Conservation (phyloP, 805 yeast genomes). For the Metschnikowia peoriensis region DNA sequence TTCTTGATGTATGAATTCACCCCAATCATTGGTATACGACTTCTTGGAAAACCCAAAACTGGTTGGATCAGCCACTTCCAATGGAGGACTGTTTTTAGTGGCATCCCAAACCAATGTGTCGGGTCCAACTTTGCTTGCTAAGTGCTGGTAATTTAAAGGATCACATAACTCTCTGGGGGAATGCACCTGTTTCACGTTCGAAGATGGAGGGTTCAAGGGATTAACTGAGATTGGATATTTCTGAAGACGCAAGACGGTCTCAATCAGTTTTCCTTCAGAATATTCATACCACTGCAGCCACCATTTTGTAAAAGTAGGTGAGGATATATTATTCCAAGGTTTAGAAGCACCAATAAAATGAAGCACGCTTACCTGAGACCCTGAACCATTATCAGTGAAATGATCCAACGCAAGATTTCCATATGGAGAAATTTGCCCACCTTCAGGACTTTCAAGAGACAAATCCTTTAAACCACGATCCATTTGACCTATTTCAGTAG, state of each 20-base stretch:
- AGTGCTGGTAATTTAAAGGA: conserved; percentile 30
- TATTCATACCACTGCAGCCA: conserved; percentile 38
- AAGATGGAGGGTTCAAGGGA: neutral
- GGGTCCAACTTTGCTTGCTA: conserved; percentile 7
- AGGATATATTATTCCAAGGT: conserved; percentile 46
- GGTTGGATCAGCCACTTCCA: conserved; percentile 1
- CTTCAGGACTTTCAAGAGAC: neutral
- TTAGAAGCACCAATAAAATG: conserved; percentile 68
- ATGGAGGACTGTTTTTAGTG: conserved; percentile 42
- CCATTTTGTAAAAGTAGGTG: conserved; percentile 32
- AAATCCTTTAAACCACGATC: neutral
- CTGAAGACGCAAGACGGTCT: conserved; percentile 17
- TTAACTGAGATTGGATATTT: conserved; percentile 5
- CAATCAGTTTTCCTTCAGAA: conserved; percentile 26
- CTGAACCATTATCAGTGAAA: conserved; percentile 1
- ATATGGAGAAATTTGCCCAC: neutral
- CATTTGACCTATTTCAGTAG: neutral
- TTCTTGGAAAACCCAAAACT: conserved; percentile 17
- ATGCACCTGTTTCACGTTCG: neutral
- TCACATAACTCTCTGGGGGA: conserved; percentile 28
- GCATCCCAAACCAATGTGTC: conserved; percentile 40
- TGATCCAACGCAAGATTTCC: conserved; percentile 9
- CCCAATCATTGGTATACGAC: conserved; percentile 30
- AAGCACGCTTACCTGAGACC: conserved; percentile 45
- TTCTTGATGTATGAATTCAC: conserved; percentile 6